phyloP scores from a whole-genome alignment of 2,329 filamentous ascomycete species.

The Claviceps capensis region DNA sequence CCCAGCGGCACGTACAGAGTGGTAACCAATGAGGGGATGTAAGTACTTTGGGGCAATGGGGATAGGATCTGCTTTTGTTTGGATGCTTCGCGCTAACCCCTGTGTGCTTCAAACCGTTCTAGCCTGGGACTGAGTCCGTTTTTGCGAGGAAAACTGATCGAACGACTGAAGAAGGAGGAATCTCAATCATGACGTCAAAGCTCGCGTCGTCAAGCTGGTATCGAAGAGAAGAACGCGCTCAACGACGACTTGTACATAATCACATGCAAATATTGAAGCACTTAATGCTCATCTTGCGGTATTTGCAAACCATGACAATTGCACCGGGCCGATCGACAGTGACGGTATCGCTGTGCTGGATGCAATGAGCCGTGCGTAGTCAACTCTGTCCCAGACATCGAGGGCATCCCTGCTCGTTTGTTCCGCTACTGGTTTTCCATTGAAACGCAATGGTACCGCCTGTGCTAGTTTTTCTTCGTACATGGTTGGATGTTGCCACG shows the following conservation, averaged over 20 bases:
- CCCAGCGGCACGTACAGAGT: slow-evolving; percentile 50
- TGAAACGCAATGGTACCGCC: not conserved
- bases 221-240: not conserved
- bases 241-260: not conserved
- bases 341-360: not conserved
- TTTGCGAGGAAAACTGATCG: slow-evolving; percentile 38
- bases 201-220: not conserved
- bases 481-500: not conserved
- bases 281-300: not conserved
- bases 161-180: slow-evolving; percentile 36
- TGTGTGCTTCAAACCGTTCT: not conserved
- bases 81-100: slow-evolving; percentile 10
- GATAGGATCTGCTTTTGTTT: not conserved
- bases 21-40: slow-evolving; percentile 54
- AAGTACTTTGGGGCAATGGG: slow-evolving; percentile 21
- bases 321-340: not conserved
- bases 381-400: not conserved
- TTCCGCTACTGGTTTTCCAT: not conserved
- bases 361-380: not conserved
- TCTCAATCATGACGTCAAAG: not conserved
- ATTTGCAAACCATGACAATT: not conserved
- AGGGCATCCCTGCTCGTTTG: not conserved
- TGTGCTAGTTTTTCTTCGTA: not conserved
- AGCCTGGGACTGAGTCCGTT: slow-evolving; percentile 26
- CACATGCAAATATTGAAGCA: not conserved